Evolutionary conservation across 2,329 filamentous ascomycete species (phyloP), one percentile per base, ranked within the genome.

Genomic region (Microdochium paspali): DNA sequence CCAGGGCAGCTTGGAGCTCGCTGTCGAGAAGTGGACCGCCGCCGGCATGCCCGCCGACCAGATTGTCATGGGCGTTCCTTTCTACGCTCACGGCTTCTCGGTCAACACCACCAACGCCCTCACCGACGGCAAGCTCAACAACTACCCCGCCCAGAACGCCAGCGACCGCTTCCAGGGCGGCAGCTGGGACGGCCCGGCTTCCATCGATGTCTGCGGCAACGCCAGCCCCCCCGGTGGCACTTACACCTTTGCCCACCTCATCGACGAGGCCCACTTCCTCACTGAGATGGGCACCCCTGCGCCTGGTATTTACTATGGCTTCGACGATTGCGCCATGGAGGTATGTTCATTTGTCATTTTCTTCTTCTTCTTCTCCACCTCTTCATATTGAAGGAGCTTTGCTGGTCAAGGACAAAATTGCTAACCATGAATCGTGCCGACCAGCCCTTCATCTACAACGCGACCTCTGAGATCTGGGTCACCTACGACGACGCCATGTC

Each of bases 101-200:
- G 51, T 54, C 40, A 47, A 47, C 24, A 24, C 32, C 21, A 20
- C 40, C 15, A 43, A 42, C n/a, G 53, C 51, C 32, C 47, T 54
- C 31, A 35, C 44, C 45, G 9, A 23, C 28, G 45, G 28, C 20
- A 20, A 44, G 10, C 51, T 54, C 18, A 45, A 48, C 46, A 43
- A 45, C 3, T 53, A 44, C 49, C 53, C 53, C 26, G 44, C 44
- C 24, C 51, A 54, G 48, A 53, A 50, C 53, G 45, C 48, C 25
- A 40, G 46, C 28, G 32, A 53, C 44, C 51, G 53, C 32, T 48
- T 51, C 26, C 40, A 44, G 49, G 53, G 53, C 44, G 44, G 51
- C 51, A 53, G 49, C 49, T 53, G 53, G 53, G 53, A 54, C 46
- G 39, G 45, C 32, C 51, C 53, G 46, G 49, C 53, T 25, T n/a